Percentiles rank a stretch among this genome's conserved stretches.
These are phyloP conservation scores for Monosporascus cannonballus DNA, from an alignment of 2,329 filamentous ascomycete genomes.

Conservation along the genomic window DNA sequence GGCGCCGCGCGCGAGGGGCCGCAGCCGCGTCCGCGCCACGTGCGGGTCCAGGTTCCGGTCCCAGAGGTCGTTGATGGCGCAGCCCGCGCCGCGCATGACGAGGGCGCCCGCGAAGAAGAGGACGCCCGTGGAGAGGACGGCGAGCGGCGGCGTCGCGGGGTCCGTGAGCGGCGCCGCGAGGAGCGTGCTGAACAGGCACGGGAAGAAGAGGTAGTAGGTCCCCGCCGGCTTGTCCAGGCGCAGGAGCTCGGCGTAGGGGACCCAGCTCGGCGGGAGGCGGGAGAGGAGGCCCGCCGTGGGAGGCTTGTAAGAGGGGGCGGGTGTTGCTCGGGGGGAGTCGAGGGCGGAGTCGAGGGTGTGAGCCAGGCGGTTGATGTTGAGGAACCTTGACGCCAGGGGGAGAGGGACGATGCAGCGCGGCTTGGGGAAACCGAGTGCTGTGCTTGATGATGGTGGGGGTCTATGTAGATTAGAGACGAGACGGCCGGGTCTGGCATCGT, in stretches of 20 bases:
- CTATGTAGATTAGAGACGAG: slow-evolving; percentile 2
- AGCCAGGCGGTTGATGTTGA: no score
- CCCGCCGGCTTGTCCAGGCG: slow-evolving; percentile 77
- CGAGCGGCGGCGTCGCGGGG: slow-evolving; percentile 53
- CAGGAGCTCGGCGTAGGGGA: slow-evolving; percentile 78
- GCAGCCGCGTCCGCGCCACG: slow-evolving; percentile 67
- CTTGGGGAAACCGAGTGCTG: slow-evolving; percentile 13
- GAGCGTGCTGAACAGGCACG: slow-evolving; percentile 78
- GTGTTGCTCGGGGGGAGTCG: slow-evolving; percentile 13
- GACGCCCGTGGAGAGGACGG: slow-evolving; percentile 57
- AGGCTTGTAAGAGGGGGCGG: slow-evolving; percentile 48
- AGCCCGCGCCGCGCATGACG: slow-evolving; percentile 83
- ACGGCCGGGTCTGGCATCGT: no score
- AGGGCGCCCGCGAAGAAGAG: slow-evolving; percentile 73
- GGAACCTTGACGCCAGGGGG: background rate
- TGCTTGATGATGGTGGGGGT: slow-evolving; percentile 4
- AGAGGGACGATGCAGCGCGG: slow-evolving; percentile 11
- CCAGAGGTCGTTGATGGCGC: slow-evolving; percentile 87
- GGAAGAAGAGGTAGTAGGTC: slow-evolving; percentile 80
- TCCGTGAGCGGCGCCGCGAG: slow-evolving; percentile 65
- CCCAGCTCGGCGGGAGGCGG: slow-evolving; percentile 58
- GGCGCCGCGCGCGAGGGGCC: slow-evolving; percentile 76
- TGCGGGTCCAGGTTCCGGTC: slow-evolving; percentile 81
- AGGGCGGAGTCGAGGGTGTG: slow-evolving; percentile 7
- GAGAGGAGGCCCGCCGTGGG: slow-evolving; percentile 68